Percentiles rank a stretch among this genome's conserved stretches.
phyloP scores from a whole-genome alignment of 345 rosid species.

The Adansonia digitata region DNA sequence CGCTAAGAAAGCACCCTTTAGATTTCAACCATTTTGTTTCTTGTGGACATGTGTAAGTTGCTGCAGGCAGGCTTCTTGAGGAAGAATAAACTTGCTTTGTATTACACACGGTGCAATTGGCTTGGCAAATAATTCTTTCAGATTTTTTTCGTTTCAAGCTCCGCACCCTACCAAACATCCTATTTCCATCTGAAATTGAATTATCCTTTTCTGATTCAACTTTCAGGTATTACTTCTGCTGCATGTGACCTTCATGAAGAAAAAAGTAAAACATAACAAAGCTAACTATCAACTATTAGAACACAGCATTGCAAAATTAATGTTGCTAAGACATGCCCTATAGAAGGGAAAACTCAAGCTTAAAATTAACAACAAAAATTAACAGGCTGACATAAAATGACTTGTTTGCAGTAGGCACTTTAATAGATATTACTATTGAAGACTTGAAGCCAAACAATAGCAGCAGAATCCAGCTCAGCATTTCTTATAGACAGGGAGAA shows the following conservation, averaged over 20 bases:
- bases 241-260: constrained; percentile 60
- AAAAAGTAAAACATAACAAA: not conserved
- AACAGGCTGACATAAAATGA: not conserved
- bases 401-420: not conserved
- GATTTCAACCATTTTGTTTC: constrained; percentile 57
- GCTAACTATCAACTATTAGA: not conserved
- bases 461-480: not conserved
- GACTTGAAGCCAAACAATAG: not conserved
- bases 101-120: constrained; percentile 59
- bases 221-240: constrained; percentile 74
- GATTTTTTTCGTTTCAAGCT: constrained; percentile 36
- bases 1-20: constrained; percentile 69
- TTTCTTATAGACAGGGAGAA: not conserved
- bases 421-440: not conserved
- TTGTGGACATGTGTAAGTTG: constrained; percentile 30
- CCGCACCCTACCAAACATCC: constrained; percentile 26
- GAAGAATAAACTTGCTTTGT: constrained; percentile 28
- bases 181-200: constrained; percentile 26
- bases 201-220: constrained; percentile 42
- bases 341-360: not conserved
- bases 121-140: constrained; percentile 62
- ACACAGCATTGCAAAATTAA: not conserved
- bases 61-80: constrained; percentile 9
- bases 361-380: not conserved
- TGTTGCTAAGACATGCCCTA: not conserved